Conservation (phyloP, 2,329 filamentous ascomycete genomes). For the Penicillium sclerotigenum region DNA sequence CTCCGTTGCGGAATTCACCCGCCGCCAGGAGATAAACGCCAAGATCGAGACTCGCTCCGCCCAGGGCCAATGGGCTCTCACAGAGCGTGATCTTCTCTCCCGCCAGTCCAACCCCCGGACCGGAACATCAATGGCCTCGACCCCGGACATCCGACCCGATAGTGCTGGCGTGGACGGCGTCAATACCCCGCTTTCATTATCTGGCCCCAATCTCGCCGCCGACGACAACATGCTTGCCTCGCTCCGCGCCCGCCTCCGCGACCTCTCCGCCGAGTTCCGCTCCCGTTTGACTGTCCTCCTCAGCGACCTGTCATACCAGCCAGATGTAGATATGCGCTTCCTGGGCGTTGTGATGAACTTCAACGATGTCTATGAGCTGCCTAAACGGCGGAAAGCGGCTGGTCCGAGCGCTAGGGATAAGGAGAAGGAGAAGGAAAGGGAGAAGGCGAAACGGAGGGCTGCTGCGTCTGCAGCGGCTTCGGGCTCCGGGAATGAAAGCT, state of each 20-base stretch:
- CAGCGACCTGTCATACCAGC: constrained; percentile 87
- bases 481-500: constrained; percentile 18
- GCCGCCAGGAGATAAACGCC: constrained; percentile 78
- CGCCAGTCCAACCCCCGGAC: constrained; percentile 30
- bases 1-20: constrained; percentile 90
- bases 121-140: constrained; percentile 29
- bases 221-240: constrained; percentile 68
- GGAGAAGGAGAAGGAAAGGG: constrained; percentile 26
- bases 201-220: constrained; percentile 34
- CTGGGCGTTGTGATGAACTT: constrained; percentile 98
- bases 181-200: constrained; percentile 41
- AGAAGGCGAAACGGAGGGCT: constrained; percentile 26
- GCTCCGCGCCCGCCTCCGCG: constrained; percentile 68
- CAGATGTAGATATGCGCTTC: constrained; percentile 93
- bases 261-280: constrained; percentile 73
- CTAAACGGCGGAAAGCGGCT: constrained; percentile 54
- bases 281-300: constrained; percentile 74
- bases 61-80: constrained; percentile 62
- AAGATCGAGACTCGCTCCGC: constrained; percentile 65
- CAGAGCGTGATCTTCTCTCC: constrained; percentile 51
- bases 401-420: constrained; percentile 33
- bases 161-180: constrained; percentile 24
- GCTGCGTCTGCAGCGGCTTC: constrained; percentile 10
- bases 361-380: constrained; percentile 89
- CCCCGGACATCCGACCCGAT: constrained; percentile 25